Evolutionary conservation across 73 alveolate species (phyloP).

Genomic region (Paramecium primaurelia): DNA sequence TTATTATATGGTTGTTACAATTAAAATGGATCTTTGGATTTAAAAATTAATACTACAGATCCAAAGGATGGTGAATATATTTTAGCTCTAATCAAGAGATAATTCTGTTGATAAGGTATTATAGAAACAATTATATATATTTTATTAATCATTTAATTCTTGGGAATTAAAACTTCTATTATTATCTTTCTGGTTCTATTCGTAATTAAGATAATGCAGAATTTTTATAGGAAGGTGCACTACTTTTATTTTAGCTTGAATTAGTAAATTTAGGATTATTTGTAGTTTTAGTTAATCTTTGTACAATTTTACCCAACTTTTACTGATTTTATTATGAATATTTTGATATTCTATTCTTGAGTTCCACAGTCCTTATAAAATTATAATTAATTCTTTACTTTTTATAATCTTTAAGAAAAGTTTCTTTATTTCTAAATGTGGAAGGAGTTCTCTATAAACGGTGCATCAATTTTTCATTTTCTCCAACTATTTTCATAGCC

Average conservation of each 20-base stretch:
- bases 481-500: constrained; percentile 24
- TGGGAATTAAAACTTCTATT: constrained; percentile 2
- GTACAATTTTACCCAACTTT: background rate
- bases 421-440: constrained; percentile 32
- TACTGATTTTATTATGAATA: background rate
- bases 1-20: constrained; percentile 50
- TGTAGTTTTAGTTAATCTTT: background rate
- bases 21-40: background rate
- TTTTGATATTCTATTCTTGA: background rate
- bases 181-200: background rate
- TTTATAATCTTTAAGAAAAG: background rate
- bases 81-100: background rate
- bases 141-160: constrained; percentile 37
- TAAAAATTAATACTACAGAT: constrained; percentile 29
- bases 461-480: constrained; percentile 22
- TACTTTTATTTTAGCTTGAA: background rate
- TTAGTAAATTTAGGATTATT: background rate
- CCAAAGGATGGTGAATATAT: background rate
- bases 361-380: background rate
- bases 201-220: constrained; percentile 17
- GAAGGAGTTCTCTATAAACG: constrained; percentile 48
- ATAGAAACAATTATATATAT: background rate
- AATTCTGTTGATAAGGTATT: background rate
- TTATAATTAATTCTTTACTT: background rate
- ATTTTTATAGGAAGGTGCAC: background rate